phyloP scores from a whole-genome alignment of 2,329 filamentous ascomycete genomes.

The Ascochyta viciae-villosae region DNA sequence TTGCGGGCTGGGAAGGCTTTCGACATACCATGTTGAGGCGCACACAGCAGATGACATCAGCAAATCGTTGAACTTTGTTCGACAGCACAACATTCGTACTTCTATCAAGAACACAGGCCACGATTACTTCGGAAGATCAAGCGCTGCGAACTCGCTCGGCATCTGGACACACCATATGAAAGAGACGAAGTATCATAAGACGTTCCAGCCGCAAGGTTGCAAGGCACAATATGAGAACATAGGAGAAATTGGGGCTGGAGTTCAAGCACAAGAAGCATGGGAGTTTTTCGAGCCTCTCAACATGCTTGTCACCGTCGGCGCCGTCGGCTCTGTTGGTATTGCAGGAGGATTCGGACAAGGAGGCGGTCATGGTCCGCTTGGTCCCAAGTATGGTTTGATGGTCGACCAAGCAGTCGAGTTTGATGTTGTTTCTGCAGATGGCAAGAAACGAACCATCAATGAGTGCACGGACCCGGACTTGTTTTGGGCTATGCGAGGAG shows the following conservation, averaged over 20 bases:
- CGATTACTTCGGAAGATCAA: constrained; percentile 47
- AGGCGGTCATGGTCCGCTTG: constrained; percentile 63
- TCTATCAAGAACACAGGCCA: constrained; percentile 50
- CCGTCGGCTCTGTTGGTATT: constrained; percentile 58
- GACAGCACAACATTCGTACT: constrained; percentile 40
- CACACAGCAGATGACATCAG: constrained; percentile 35
- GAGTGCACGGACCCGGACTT: constrained; percentile 45
- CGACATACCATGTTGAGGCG: constrained; percentile 44
- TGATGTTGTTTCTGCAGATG: constrained; percentile 45
- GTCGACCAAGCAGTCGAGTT: constrained; percentile 48
- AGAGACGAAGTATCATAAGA: constrained; percentile 33
- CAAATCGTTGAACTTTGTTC: constrained; percentile 38
- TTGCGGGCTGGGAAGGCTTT: constrained; percentile 44
- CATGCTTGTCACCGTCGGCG: constrained; percentile 47
- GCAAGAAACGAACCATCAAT: constrained; percentile 40
- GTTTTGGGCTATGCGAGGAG: constrained; percentile 49
- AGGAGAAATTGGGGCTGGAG: constrained; percentile 44
- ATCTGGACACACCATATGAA: constrained; percentile 49
- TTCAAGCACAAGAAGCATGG: constrained; percentile 47
- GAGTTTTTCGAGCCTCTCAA: constrained; percentile 41
- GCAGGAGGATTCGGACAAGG: constrained; percentile 53
- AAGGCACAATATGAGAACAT: constrained; percentile 39
- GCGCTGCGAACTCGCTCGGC: constrained; percentile 42
- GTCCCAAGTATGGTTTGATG: constrained; percentile 53
- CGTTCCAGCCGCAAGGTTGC: constrained; percentile 35